Percentiles rank a stretch among this genome's conserved stretches.
phyloP scores from a whole-genome alignment of 2,329 filamentous ascomycete genomes.

The Daldinia sp. region DNA sequence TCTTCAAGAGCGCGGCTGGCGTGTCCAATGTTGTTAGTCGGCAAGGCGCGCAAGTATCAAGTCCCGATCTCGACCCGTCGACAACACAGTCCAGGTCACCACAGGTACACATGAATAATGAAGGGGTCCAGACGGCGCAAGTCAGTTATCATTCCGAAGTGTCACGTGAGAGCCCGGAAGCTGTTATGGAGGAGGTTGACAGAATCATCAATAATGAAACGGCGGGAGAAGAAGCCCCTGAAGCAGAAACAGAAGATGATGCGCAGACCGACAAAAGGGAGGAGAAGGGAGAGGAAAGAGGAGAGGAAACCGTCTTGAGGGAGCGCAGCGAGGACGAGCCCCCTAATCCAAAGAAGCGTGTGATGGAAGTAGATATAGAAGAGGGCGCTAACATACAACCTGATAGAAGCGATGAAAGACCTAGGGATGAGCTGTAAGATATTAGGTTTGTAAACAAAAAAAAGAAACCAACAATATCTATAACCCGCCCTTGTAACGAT shows the following conservation, averaged over 20 bases:
- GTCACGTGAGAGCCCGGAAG: conserved; percentile 46
- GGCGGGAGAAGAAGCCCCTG: conserved; percentile 28
- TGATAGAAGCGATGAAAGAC: conserved; percentile 47
- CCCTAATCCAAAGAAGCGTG: conserved; percentile 48
- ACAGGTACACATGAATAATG: conserved; percentile 51
- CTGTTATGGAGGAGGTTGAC: conserved; percentile 66
- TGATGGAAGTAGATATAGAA: conserved; percentile 46
- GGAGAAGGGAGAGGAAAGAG: conserved; percentile 18
- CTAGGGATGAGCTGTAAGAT: conserved; percentile 57
- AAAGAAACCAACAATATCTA: conserved; percentile 33
- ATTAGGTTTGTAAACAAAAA: conserved; percentile 1
- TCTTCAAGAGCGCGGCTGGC: conserved; percentile 70
- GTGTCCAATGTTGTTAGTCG: conserved; percentile 66
- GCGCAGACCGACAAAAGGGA: conserved; percentile 33
- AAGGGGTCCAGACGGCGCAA: conserved; percentile 63
- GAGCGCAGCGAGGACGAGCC: conserved; percentile 49
- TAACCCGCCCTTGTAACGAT: conserved; percentile 22
- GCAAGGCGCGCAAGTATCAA: conserved; percentile 47
- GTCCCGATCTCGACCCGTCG: conserved; percentile 42
- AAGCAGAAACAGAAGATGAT: conserved; percentile 2
- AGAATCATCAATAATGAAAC: conserved; percentile 59
- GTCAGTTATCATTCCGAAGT: conserved; percentile 56
- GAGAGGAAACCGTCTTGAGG: conserved; percentile 48
- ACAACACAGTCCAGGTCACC: conserved; percentile 41
- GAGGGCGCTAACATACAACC: conserved; percentile 25